Evolutionary conservation across 257 asterid genomes (phyloP).

Genomic region (Solanum boliviense): DNA sequence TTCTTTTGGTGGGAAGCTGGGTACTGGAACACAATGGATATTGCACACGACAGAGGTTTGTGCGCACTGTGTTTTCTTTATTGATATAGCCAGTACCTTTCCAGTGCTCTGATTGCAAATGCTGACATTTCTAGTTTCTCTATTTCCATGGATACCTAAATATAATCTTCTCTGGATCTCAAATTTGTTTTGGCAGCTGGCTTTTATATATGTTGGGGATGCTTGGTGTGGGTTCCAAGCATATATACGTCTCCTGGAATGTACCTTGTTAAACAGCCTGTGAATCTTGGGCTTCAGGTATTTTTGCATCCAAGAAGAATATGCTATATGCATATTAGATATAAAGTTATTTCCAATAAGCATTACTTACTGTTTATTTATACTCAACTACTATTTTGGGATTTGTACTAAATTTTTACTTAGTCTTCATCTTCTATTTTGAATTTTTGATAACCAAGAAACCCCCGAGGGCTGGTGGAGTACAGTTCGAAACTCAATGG

Average conservation of each 20-base stretch:
- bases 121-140: background rate
- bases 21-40: conserved; percentile 99
- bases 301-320: background rate
- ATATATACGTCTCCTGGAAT: conserved; percentile 96
- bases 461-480: background rate
- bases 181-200: conserved; percentile 57
- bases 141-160: background rate
- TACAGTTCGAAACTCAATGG: background rate
- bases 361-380: background rate
- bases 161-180: background rate
- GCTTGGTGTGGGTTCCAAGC: conserved; percentile 98
- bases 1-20: conserved; percentile 99
- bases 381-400: background rate
- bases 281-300: conserved; percentile 82
- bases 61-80: background rate
- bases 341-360: background rate
- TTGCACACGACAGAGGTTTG: conserved; percentile 96
- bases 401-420: background rate
- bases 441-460: background rate
- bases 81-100: background rate
- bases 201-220: conserved; percentile 98
- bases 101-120: background rate
- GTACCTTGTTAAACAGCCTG: conserved; percentile 96
- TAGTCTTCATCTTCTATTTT: background rate
- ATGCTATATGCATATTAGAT: background rate